Base-by-base conservation (phyloP, 192 early-diverging fungal species). In the Globomyces pollinis-pini region DNA sequence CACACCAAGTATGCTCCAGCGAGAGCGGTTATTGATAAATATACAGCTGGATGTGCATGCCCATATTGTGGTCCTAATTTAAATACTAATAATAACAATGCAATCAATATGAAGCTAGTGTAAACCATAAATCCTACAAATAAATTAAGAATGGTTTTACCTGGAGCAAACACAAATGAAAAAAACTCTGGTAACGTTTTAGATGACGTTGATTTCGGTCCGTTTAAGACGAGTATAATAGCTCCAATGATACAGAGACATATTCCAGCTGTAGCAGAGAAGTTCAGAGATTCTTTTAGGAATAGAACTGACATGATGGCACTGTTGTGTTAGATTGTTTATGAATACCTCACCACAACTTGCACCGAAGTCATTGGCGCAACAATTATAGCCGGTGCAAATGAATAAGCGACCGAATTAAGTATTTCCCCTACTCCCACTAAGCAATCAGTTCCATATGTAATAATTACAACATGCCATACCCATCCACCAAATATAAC, bases 401-500 rank as follows among this genome's bases (percentile, higher is more conserved):
- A 95, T 34, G 90, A 90, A 63, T 95, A 95, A 0, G 93, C 93
- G 1, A 89, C 86, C 78, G 94, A 94, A 75, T 96, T 96, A 57
- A 86, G 81, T 57, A 91, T 74, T 77, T 95, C 93, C 55, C 93
- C 93, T 23, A 91, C 62, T 3, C 82, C 88, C 88, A 93, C 86
- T 89, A 77, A 47, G n/a, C n/a, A n/a, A n/a, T n/a, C n/a, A n/a
- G n/a, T n/a, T n/a, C n/a, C n/a, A 42, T 35, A 38, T 41, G 16
- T 4, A n/a, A 38, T 35, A 18, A 65, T 62, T 75, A 87, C 85
- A 86, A 68, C 83, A 80, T 32, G 66, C 58, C 87, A 95, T 93
- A 44, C 93, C 93, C 33, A 75, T 69, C 85, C 91, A 93, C 93
- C 93, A 95, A 18, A 89, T 77, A 50, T 75, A 75, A 74, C 86